Base-by-base conservation (phyloP, 2,329 filamentous ascomycete species). In the Colletotrichum lupini region DNA sequence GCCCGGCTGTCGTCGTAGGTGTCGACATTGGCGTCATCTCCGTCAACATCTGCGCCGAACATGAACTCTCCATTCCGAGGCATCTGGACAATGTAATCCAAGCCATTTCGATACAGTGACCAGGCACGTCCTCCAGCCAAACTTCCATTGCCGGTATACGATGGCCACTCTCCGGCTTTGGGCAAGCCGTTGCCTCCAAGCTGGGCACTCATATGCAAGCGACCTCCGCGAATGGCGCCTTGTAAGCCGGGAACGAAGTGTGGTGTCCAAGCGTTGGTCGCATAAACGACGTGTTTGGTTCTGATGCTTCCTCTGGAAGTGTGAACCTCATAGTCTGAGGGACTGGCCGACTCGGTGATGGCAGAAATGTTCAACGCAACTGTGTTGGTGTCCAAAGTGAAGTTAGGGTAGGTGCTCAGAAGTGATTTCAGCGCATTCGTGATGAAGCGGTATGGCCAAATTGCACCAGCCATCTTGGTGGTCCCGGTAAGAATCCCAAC, bases 401-500 rank as follows among this genome's bases (percentile, higher is more conserved):
- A 49, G 8, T 19, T 19, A 19, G 42, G 42, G 19, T 22, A 49
- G 19, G 7, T 49, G 19, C 19, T 12, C n/a, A 60, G 4, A 3
- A 46, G 58, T 16, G 58, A 30, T 11, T 60, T 60, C n/a, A 60
- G 32, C 11, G 58, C 58, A 42, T 60, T 35, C 12, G 32, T 60
- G 6, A 60, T 60, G 58, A 60, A 60, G 12, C 58, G 32, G 24
- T 60, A 60, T 19, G 58, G 58, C 58, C 58, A 60, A 42, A 60
- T 60, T 14, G 32, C 58, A 60, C 58, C 58, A n/a, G 32, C 57
- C 24, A 60, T 30, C 30, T 60, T 26, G 4, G 32, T 4, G 5
- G 57, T 60, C 12, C 57, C 57, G 32, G 57, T 60, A 11, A 42
- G n/a, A 42, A 19, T 42, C 7, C 37, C 37, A 19, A 42, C 16